These are phyloP conservation scores for Leccinum broughii DNA, from an alignment of 768 basidiomycete species.

Conservation along the genomic window DNA sequence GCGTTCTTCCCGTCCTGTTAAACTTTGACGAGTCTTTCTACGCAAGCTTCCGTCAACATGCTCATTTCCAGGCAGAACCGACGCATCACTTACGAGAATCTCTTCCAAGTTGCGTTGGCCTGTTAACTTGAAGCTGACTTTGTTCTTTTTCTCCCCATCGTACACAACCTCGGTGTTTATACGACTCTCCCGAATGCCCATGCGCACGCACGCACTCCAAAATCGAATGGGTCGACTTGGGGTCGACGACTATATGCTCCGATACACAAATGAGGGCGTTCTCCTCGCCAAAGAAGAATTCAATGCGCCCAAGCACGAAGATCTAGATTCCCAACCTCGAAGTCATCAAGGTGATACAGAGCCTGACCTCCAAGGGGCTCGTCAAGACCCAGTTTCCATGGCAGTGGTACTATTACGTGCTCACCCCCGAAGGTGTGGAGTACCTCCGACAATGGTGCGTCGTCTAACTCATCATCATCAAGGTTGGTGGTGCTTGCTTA, in stretches of 20 bases:
- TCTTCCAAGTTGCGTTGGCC: constrained; percentile 85
- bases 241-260: too few species aligned
- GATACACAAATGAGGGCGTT: constrained; percentile 75
- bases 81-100: constrained; percentile 96
- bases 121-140: constrained; percentile 1
- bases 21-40: constrained; percentile 29
- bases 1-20: background rate
- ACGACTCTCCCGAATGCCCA: too few species aligned
- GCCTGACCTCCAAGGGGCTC: constrained; percentile 68
- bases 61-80: constrained; percentile 95
- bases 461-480: background rate
- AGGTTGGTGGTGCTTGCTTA: background rate
- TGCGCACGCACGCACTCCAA: too few species aligned
- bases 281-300: constrained; percentile 99
- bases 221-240: too few species aligned
- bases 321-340: constrained; percentile 34
- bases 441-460: constrained; percentile 87
- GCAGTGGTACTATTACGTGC: constrained; percentile 98
- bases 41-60: constrained; percentile 57
- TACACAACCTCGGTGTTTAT: too few species aligned
- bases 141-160: too few species aligned
- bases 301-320: constrained; percentile 74
- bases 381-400: constrained; percentile 99
- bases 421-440: constrained; percentile 75
- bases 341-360: constrained; percentile 50